A percentile compares a stretch with the other conserved stretches of the same genome.
These are phyloP conservation scores for Candida neerlandica DNA, from an alignment of 1,139 yeast genomes.

Conservation along the genomic window DNA sequence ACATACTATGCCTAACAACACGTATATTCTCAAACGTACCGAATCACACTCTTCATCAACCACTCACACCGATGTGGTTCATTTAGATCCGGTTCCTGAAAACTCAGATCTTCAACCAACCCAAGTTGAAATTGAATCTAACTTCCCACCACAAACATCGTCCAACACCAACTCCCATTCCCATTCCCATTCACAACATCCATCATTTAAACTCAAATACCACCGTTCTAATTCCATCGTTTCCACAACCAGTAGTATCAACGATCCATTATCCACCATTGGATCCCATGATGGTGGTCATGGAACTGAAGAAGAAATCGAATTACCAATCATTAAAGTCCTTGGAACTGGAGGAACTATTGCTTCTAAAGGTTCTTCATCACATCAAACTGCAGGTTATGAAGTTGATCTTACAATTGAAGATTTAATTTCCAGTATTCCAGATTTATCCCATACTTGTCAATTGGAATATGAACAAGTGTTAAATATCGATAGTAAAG, in stretches of 20 bases:
- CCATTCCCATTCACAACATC: slow-evolving; percentile 1
- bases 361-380: slow-evolving; percentile 61
- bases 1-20: neutral
- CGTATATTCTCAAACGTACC: neutral
- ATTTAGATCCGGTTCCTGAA: neutral
- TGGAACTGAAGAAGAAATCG: slow-evolving; percentile 10
- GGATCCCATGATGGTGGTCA: too few relatives aligned
- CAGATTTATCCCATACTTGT: slow-evolving; percentile 61
- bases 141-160: neutral
- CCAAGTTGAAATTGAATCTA: slow-evolving; percentile 5
- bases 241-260: slow-evolving; percentile 10
- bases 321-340: slow-evolving; percentile 52
- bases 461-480: slow-evolving; percentile 66
- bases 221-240: slow-evolving; percentile 18
- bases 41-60: neutral
- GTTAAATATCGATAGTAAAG: slow-evolving; percentile 66
- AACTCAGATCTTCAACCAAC: neutral
- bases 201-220: slow-evolving; percentile 19
- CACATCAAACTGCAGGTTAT: slow-evolving; percentile 68
- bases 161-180: neutral
- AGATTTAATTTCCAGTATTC: slow-evolving; percentile 58
- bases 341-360: slow-evolving; percentile 77
- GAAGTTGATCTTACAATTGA: slow-evolving; percentile 67
- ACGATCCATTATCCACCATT: slow-evolving; percentile 1
- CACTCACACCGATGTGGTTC: neutral